Evolutionary conservation across 345 rosid genomes (phyloP), one percentile per base, ranked within the genome.

Genomic region (Murraya koenigii): DNA sequence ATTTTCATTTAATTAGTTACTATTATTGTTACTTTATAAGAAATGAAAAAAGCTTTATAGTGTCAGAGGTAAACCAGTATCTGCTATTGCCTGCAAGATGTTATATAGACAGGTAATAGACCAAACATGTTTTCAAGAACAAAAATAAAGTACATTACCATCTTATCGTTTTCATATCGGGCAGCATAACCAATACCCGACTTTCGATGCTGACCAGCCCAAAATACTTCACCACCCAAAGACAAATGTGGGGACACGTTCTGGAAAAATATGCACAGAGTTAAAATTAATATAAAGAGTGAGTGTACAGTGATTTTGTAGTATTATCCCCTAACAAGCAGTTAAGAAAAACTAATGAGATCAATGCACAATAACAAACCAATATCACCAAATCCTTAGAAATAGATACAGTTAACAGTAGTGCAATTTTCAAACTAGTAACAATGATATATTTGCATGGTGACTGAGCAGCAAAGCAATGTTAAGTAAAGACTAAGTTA

Each of bases 131-230:
- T 17, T 9, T 8, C 25, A 26, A 75, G 23, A 30, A 44, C 3
- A 38, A 35, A 56, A 70, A 54, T n/a, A 26, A 59, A 30, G 23
- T 38, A 56, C 69, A 75, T 62, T 90, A 95, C 98, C 99, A 96
- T 92, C 86, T 96, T 94, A 68, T 96, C 98, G 7, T 90, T 92
- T 80, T 88, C 97, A 73, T 92, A 94, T 75, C 98, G 89, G 69
- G 90, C 97, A 82, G 97, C 99, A 84, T 94, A 96, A 76, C 99
- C 98, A 79, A 92, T 70, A 61, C 99, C 99, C 2, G 99, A 96
- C 87, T 92, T 96, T 39, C 95, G 87, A 82, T 92, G 99, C 78
- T 88, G 97, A 86, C 99, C 99, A 67, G 97, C 93, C 98, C 97
- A 96, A 80, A 96, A 94, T 74, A 88, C 88, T 87, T 96, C 99